phyloP scores from a whole-genome alignment of 768 basidiomycete genomes.

The Heimioporus sp. region DNA sequence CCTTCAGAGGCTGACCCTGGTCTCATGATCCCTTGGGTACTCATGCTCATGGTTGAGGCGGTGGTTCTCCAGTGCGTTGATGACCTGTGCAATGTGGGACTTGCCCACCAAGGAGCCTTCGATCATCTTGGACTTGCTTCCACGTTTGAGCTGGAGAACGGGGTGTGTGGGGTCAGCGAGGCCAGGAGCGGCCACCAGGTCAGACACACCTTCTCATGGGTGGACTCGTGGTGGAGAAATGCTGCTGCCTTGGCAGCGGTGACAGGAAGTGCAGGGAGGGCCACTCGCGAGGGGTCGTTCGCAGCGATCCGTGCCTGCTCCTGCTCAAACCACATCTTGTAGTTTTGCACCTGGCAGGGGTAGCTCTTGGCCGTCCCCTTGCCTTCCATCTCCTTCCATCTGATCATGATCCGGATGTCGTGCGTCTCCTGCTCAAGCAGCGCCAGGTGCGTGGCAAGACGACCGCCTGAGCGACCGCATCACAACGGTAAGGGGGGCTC shows the following conservation, averaged over 20 bases:
- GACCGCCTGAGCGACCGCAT: too few species aligned
- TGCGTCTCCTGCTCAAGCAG: slow-evolving; percentile 4
- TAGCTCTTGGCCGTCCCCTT: slow-evolving; percentile 28
- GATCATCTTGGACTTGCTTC: slow-evolving; percentile 11
- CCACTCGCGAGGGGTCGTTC: background rate
- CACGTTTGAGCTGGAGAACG: background rate
- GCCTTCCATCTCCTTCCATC: slow-evolving; percentile 11
- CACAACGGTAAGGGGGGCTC: too few species aligned
- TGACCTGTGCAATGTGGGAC: slow-evolving; percentile 25
- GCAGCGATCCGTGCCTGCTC: slow-evolving; percentile 9
- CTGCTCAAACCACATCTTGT: slow-evolving; percentile 21
- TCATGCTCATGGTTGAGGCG: slow-evolving; percentile 8
- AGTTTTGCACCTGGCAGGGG: slow-evolving; percentile 25
- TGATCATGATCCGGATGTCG: background rate
- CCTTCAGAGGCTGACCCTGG: background rate
- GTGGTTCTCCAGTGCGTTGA: slow-evolving; percentile 30
- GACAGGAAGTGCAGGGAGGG: slow-evolving; percentile 28
- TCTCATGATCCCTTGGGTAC: background rate
- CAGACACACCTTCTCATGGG: slow-evolving; percentile 25
- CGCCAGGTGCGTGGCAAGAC: too few species aligned
- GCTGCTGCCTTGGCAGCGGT: slow-evolving; percentile 27
- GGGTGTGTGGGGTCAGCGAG: too few species aligned
- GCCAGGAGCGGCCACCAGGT: too few species aligned
- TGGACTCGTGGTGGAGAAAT: slow-evolving; percentile 31
- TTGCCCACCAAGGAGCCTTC: slow-evolving; percentile 25